Evolutionary conservation across 371 early-diverging fungal species (phyloP).

Genomic region (Smittium mucronatum): DNA sequence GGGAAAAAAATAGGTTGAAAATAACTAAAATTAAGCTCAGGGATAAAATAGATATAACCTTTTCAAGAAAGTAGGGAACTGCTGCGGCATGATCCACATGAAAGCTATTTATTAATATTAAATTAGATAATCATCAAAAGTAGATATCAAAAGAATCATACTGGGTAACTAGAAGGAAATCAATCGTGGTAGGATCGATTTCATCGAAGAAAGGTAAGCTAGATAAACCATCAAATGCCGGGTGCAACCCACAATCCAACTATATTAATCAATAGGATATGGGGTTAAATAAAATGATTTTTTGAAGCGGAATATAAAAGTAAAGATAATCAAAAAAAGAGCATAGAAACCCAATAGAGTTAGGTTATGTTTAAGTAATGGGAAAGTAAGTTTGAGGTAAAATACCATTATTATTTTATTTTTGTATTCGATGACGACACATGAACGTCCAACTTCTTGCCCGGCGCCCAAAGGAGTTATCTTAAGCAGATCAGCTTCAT

Average conservation of each 20-base stretch:
- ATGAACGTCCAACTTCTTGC: slow-evolving; percentile 98
- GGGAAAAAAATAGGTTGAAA: background rate
- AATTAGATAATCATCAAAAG: slow-evolving; percentile 10
- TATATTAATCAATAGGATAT: slow-evolving; percentile 16
- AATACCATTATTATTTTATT: slow-evolving; percentile 88
- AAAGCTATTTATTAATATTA: slow-evolving; percentile 48
- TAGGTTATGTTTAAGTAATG: too few species aligned
- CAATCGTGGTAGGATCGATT: slow-evolving; percentile 88
- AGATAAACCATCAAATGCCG: slow-evolving; percentile 91
- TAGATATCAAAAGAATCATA: slow-evolving; percentile 30
- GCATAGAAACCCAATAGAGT: too few species aligned
- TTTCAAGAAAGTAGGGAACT: slow-evolving; percentile 97
- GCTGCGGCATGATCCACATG: slow-evolving; percentile 99
- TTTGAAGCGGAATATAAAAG: too few species aligned
- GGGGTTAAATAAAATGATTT: too few species aligned
- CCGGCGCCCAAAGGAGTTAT: slow-evolving; percentile 98
- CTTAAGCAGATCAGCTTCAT: slow-evolving; percentile 45
- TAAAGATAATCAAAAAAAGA: too few species aligned
- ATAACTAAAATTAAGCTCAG: background rate
- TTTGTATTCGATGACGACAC: slow-evolving; percentile 91
- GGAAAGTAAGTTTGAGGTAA: slow-evolving; percentile 1
- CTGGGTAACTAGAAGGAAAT: slow-evolving; percentile 92
- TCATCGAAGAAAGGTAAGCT: slow-evolving; percentile 97
- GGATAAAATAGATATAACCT: slow-evolving; percentile 16
- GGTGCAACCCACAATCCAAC: slow-evolving; percentile 99